These are phyloP conservation scores for Aegilops tauschii DNA, from an alignment of 176 grass and related monocot genomes.

Conservation along the genomic window DNA sequence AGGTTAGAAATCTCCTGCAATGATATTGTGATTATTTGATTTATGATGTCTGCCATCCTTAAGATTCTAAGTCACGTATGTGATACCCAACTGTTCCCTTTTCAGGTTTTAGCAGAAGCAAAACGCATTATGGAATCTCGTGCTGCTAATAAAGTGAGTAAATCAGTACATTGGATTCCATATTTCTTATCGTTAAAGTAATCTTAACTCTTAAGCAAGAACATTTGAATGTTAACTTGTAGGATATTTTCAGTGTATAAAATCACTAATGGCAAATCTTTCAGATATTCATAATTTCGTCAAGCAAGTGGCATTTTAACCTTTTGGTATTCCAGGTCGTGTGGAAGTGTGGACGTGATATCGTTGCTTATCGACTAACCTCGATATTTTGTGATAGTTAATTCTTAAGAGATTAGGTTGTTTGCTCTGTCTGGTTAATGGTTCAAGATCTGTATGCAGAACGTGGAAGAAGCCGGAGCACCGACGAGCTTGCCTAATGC, in stretches of 20 bases:
- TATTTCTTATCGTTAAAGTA: constrained; percentile 10
- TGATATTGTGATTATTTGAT: constrained; percentile 1
- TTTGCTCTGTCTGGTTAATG: constrained; percentile 1
- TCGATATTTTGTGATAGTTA: background rate
- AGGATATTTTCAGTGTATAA: background rate
- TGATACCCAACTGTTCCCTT: constrained; percentile 9
- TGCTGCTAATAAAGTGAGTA: constrained; percentile 83
- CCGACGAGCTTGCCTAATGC: constrained; percentile 46
- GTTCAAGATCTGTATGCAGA: constrained; percentile 39
- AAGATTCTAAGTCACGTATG: background rate
- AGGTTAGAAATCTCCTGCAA: constrained; percentile 42
- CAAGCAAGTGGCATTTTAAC: constrained; percentile 4
- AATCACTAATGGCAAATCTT: background rate
- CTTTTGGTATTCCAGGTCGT: background rate
- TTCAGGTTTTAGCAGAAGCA: constrained; percentile 91
- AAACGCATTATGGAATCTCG: constrained; percentile 91
- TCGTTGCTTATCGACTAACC: background rate
- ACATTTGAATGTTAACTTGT: background rate
- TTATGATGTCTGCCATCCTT: constrained; percentile 11
- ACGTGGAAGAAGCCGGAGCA: constrained; percentile 51
- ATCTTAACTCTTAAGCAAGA: background rate
- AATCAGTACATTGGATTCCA: constrained; percentile 1
- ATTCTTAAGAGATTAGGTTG: background rate
- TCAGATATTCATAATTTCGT: background rate
- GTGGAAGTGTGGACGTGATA: background rate